phyloP scores from a whole-genome alignment of 805 yeast species.

The Lipomyces yamadae region DNA sequence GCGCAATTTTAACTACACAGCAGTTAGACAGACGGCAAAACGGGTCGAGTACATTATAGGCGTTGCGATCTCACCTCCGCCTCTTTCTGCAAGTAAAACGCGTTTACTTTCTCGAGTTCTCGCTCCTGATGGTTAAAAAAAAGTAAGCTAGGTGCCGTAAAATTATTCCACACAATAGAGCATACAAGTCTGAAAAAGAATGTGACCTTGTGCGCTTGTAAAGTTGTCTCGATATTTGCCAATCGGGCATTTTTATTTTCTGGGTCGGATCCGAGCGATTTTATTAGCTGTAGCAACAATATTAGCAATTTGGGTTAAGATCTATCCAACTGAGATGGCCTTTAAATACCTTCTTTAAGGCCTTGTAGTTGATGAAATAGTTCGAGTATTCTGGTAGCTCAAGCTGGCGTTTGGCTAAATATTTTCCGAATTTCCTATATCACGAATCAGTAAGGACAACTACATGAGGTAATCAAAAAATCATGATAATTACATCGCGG shows the following conservation, averaged over 20 bases:
- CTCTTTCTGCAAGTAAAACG: slow-evolving; percentile 90
- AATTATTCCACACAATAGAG: slow-evolving; percentile 87
- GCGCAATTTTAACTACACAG: slow-evolving; percentile 60
- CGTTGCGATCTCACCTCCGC: slow-evolving; percentile 53
- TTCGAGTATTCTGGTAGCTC: slow-evolving; percentile 95
- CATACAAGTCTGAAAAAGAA: slow-evolving; percentile 87
- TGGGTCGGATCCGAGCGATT: slow-evolving; percentile 65
- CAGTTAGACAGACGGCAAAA: not conserved
- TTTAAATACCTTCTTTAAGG: slow-evolving; percentile 65
- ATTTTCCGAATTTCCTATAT: slow-evolving; percentile 87
- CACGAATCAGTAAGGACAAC: not conserved
- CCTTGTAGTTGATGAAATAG: slow-evolving; percentile 92
- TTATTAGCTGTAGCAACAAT: slow-evolving; percentile 58
- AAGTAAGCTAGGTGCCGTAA: slow-evolving; percentile 70
- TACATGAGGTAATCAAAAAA: not conserved
- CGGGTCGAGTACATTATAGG: not conserved
- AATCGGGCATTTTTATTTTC: slow-evolving; percentile 39
- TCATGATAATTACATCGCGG: not conserved
- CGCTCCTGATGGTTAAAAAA: slow-evolving; percentile 76
- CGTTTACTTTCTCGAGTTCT: slow-evolving; percentile 92
- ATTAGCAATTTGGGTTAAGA: not conserved
- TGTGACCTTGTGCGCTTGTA: slow-evolving; percentile 89
- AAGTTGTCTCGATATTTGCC: slow-evolving; percentile 53
- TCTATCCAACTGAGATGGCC: not conserved
- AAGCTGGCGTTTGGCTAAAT: slow-evolving; percentile 88